phyloP scores from a whole-genome alignment of 768 basidiomycete genomes.

The Punctularia strigosozonata region DNA sequence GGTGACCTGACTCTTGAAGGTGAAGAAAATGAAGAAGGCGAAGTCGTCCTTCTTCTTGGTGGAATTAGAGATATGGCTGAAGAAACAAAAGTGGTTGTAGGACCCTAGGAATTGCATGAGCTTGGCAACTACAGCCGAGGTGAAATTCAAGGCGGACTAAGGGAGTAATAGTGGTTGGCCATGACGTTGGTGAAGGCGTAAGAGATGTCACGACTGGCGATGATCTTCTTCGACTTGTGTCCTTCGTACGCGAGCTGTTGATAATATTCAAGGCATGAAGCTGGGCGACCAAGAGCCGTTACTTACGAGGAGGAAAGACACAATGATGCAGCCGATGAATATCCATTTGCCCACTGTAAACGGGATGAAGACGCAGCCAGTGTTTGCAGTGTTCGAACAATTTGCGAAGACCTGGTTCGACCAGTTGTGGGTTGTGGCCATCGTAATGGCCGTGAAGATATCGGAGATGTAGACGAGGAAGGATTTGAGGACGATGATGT shows the following conservation, averaged over 20 bases:
- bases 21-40: conserved; percentile 98
- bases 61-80: conserved; percentile 90
- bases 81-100: conserved; percentile 98
- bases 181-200: conserved; percentile 97
- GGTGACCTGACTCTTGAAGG: conserved; percentile 78
- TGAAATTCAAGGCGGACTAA: conserved; percentile 44
- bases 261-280: neutral
- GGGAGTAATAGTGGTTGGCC: conserved; percentile 93
- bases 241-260: conserved; percentile 80
- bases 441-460: conserved; percentile 94
- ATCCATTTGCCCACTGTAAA: conserved; percentile 91
- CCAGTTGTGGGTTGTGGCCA: conserved; percentile 88
- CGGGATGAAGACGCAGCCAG: conserved; percentile 74
- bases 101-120: conserved; percentile 41
- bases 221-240: conserved; percentile 87
- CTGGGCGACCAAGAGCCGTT: conserved; percentile 7
- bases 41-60: conserved; percentile 96
- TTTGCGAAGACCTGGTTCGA: conserved; percentile 81
- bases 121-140: conserved; percentile 3
- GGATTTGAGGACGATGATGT: conserved; percentile 87
- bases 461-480: conserved; percentile 95
- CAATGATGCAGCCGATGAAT: conserved; percentile 96
- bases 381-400: conserved; percentile 37
- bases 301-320: conserved; percentile 89
- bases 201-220: conserved; percentile 91